A percentile compares a stretch with the other conserved stretches of the same genome.
Evolutionary conservation across 192 early-diverging fungal genomes (phyloP).

Genomic region (Thamnidium elegans): DNA sequence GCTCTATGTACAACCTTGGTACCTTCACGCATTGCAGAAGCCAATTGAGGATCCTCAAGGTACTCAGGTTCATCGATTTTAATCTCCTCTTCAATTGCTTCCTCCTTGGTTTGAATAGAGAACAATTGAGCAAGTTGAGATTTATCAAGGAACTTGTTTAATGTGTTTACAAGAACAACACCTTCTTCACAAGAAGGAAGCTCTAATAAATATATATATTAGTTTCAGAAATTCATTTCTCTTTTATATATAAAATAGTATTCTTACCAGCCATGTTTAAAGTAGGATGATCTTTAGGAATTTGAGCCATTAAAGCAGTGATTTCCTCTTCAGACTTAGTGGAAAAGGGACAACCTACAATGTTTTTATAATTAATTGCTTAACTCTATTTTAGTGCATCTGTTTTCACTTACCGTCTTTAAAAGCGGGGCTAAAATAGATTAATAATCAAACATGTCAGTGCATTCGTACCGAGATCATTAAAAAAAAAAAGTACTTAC

Average conservation of each 20-base stretch:
- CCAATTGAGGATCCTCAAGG: conserved; percentile 40
- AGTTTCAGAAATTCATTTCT: no score
- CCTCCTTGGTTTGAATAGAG: background rate
- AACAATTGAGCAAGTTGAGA: background rate
- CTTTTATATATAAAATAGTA: conserved; percentile 11
- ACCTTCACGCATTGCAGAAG: conserved; percentile 50
- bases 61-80: background rate
- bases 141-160: conserved; percentile 16
- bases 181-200: conserved; percentile 5
- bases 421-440: conserved; percentile 14
- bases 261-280: background rate
- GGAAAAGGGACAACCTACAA: conserved; percentile 21
- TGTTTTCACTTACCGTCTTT: conserved; percentile 15
- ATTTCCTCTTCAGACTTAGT: conserved; percentile 18
- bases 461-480: background rate
- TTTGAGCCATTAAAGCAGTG: conserved; percentile 6
- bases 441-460: background rate
- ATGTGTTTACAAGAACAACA: conserved; percentile 8
- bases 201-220: conserved; percentile 6
- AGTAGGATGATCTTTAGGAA: conserved; percentile 20
- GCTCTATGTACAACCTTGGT: conserved; percentile 50
- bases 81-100: background rate
- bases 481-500: conserved; percentile 10
- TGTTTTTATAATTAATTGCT: background rate
- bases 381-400: background rate